A percentile compares a stretch with the other conserved stretches of the same genome.
phyloP scores from a whole-genome alignment of 148 eudicot genomes.

The Silene uniflora region DNA sequence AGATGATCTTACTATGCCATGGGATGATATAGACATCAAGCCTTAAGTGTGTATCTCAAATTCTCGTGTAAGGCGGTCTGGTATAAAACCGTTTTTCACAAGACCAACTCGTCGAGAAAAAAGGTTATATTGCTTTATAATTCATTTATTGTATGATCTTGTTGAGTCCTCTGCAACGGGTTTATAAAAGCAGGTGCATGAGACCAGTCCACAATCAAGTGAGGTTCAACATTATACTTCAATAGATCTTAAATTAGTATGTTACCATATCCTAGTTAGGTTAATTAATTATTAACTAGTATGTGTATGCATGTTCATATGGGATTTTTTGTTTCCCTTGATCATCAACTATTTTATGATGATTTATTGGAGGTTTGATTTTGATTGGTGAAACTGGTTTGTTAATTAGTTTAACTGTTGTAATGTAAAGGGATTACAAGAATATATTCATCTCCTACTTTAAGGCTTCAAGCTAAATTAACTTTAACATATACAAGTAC shows the following conservation, averaged over 20 bases:
- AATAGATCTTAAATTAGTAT: too few species aligned
- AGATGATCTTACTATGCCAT: conserved; percentile 44
- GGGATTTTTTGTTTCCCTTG: not conserved
- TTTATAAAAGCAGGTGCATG: too few species aligned
- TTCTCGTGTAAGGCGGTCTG: not conserved
- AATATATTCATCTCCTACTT: not conserved
- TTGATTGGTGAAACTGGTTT: conserved; percentile 4
- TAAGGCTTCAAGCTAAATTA: too few species aligned
- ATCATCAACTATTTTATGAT: not conserved
- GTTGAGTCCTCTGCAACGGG: not conserved
- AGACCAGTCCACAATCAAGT: too few species aligned
- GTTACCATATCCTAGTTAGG: conserved; percentile 12
- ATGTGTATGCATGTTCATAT: conserved; percentile 12
- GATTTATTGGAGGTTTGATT: conserved; percentile 13
- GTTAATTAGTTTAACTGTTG: conserved; percentile 9
- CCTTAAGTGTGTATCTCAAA: conserved; percentile 22
- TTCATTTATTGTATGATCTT: conserved; percentile 10
- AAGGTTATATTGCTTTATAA: not conserved
- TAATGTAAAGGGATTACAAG: conserved; percentile 14
- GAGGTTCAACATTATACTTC: too few species aligned
- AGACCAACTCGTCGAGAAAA: not conserved
- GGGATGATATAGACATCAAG: conserved; percentile 49
- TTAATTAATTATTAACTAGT: conserved; percentile 5
- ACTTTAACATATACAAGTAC: too few species aligned
- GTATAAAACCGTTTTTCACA: too few species aligned